Conservation (phyloP, 169 alveolate species). For the Neospora caninum region DNA sequence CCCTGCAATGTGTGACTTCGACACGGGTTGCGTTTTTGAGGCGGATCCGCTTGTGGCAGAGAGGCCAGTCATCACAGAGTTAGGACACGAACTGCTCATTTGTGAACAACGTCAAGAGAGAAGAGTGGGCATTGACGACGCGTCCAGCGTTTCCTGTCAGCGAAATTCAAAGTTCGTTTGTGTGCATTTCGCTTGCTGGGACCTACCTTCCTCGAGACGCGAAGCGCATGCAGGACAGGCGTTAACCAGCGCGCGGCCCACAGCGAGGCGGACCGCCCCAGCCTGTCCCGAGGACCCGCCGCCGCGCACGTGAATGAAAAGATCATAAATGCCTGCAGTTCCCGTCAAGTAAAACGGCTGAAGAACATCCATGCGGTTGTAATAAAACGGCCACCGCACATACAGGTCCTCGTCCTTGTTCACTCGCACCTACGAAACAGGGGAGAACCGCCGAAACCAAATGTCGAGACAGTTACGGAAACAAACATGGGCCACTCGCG, state of each 20-base stretch:
- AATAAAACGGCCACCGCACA: conserved; percentile 84
- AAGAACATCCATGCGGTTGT: conserved; percentile 81
- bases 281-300: conserved; percentile 89
- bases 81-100: no score
- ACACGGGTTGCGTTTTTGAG: no score
- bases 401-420: conserved; percentile 84
- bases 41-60: no score
- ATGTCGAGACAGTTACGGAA: background rate
- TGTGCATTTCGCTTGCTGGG: background rate
- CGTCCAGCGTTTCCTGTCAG: no score
- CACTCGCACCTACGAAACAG: conserved; percentile 71
- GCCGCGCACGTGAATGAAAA: conserved; percentile 80
- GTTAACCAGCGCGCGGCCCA: conserved; percentile 84
- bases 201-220: conserved; percentile 73
- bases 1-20: no score
- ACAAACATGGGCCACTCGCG: no score
- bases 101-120: no score
- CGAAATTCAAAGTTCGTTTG: no score
- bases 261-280: conserved; percentile 83
- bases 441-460: background rate
- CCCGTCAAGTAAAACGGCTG: conserved; percentile 84
- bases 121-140: no score
- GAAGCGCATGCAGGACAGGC: conserved; percentile 79
- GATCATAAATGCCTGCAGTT: conserved; percentile 82
- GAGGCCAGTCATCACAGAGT: no score